Conservation (phyloP, 495 filamentous ascomycete species). For the Penicillium maclennaniae region DNA sequence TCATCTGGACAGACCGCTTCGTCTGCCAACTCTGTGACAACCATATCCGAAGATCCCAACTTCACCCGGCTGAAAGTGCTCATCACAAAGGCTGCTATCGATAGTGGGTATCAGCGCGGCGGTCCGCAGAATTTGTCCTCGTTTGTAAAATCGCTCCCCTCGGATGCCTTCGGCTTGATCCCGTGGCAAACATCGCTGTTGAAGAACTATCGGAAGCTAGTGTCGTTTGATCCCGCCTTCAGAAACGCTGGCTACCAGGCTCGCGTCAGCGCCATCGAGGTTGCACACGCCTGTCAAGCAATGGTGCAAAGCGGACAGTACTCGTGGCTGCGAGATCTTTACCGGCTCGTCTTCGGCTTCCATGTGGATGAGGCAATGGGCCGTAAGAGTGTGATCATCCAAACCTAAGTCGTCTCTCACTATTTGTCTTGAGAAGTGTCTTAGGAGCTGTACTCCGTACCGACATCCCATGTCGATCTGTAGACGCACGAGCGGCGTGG, state of each 20-base stretch:
- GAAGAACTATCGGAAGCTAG: conserved; percentile 71
- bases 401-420: conserved; percentile 21
- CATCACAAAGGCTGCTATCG: conserved; percentile 77
- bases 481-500: not conserved
- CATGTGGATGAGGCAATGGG: conserved; percentile 67
- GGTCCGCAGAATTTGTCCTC: conserved; percentile 50
- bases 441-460: not conserved
- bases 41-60: conserved; percentile 63
- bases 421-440: not conserved
- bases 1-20: conserved; percentile 63
- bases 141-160: conserved; percentile 72
- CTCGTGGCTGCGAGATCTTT: conserved; percentile 74
- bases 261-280: conserved; percentile 61
- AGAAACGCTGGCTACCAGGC: conserved; percentile 51
- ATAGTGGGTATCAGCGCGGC: conserved; percentile 62
- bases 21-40: conserved; percentile 70
- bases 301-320: conserved; percentile 67
- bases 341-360: conserved; percentile 79
- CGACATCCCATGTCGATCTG: not conserved
- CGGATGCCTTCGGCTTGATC: conserved; percentile 69
- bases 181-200: conserved; percentile 67
- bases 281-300: conserved; percentile 70
- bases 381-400: conserved; percentile 49
- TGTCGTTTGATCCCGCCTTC: conserved; percentile 66
- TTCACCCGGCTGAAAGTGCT: conserved; percentile 69